Conservation (phyloP, 768 basidiomycete species). For the Pisolithus marmoratus region DNA sequence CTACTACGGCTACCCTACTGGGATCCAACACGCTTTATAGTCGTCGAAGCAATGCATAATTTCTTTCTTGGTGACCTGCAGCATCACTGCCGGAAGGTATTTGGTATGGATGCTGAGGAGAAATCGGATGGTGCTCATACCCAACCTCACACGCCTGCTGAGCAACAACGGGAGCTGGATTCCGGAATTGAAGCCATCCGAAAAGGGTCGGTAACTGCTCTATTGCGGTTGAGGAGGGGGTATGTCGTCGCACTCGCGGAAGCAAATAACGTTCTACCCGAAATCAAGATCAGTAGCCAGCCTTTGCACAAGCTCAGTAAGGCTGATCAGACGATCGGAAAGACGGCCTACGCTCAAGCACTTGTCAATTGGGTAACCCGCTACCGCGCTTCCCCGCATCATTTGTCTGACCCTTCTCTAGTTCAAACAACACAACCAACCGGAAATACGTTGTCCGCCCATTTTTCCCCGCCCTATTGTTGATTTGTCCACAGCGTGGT, state of each 20-base stretch:
- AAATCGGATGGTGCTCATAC: not conserved
- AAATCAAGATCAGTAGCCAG: too few species aligned
- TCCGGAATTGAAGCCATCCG: not conserved
- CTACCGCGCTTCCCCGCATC: too few species aligned
- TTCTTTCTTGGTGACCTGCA: slow-evolving; percentile 18
- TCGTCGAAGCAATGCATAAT: slow-evolving; percentile 36
- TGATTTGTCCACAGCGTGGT: slow-evolving; percentile 1
- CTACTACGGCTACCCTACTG: slow-evolving; percentile 33
- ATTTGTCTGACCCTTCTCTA: too few species aligned
- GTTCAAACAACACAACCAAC: not conserved
- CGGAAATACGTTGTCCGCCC: not conserved
- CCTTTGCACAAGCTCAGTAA: too few species aligned
- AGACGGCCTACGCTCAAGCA: too few species aligned
- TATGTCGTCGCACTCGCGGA: not conserved
- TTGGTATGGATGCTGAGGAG: slow-evolving; percentile 6
- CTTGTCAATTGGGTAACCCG: too few species aligned
- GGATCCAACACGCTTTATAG: slow-evolving; percentile 16
- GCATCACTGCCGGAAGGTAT: slow-evolving; percentile 12
- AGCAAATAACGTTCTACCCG: not conserved
- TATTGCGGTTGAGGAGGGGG: not conserved
- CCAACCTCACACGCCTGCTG: not conserved
- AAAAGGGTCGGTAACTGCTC: not conserved
- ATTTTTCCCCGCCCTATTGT: not conserved
- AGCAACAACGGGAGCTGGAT: not conserved
- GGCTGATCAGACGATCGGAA: too few species aligned